phyloP scores from a whole-genome alignment of 192 early-diverging fungal species.

The Entomortierella lignicola region DNA sequence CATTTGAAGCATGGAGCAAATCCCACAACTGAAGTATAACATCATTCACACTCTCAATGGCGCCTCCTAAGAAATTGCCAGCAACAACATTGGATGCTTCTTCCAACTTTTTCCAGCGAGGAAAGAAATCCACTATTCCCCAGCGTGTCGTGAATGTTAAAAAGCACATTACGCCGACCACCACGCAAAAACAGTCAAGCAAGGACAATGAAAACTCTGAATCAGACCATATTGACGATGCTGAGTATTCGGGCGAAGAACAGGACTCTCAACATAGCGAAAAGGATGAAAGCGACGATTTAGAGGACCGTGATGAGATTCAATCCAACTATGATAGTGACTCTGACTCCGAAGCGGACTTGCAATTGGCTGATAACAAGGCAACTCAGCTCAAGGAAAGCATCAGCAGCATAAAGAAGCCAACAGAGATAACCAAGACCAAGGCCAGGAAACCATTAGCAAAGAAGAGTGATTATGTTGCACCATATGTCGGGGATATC shows the following conservation, averaged over 20 bases:
- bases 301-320: conserved; percentile 31
- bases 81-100: background rate
- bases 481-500: conserved; percentile 36
- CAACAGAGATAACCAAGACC: background rate
- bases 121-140: conserved; percentile 26
- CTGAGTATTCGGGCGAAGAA: conserved; percentile 21
- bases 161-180: background rate
- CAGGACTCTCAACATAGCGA: background rate
- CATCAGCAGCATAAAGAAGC: background rate
- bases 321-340: conserved; percentile 21
- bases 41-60: conserved; percentile 1
- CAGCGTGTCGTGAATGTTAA: conserved; percentile 24
- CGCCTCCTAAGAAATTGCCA: conserved; percentile 25
- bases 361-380: background rate
- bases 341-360: background rate
- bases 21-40: too few relatives aligned
- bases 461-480: conserved; percentile 12
- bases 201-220: conserved; percentile 8
- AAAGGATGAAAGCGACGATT: conserved; percentile 9
- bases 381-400: background rate
- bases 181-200: background rate
- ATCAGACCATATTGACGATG: conserved; percentile 26
- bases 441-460: background rate
- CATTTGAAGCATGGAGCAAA: too few relatives aligned
- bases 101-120: conserved; percentile 36